Percentiles rank a stretch among this genome's conserved stretches.
Conservation (phyloP, 2,329 filamentous ascomycete genomes). For the Claviceps sp. region DNA sequence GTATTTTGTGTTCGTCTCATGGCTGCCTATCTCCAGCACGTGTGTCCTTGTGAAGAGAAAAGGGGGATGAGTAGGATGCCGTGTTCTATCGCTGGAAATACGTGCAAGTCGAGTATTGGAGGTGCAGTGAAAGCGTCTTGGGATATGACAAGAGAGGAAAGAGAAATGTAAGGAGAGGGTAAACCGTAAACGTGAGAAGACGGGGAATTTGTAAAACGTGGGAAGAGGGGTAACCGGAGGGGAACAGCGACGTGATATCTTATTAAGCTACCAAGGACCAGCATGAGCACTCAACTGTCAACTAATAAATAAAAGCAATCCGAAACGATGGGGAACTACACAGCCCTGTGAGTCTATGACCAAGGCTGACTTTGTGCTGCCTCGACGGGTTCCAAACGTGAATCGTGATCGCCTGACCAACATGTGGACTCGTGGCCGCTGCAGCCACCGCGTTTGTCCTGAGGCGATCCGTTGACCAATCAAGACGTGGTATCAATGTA, state of each 20-base stretch:
- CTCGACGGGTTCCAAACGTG: too few relatives aligned
- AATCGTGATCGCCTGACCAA: too few relatives aligned
- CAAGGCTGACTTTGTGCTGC: too few relatives aligned
- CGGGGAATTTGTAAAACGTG: background rate
- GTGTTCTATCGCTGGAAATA: too few relatives aligned
- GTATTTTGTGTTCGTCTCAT: conserved; percentile 10
- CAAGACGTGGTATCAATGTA: background rate
- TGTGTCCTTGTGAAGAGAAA: too few relatives aligned
- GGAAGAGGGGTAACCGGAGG: background rate
- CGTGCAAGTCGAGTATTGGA: too few relatives aligned
- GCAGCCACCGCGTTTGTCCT: background rate
- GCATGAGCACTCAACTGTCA: too few relatives aligned
- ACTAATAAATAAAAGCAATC: too few relatives aligned
- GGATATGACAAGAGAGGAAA: background rate
- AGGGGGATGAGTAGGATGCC: too few relatives aligned
- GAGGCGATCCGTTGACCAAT: background rate
- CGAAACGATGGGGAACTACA: too few relatives aligned
- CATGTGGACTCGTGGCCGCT: background rate
- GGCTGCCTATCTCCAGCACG: background rate
- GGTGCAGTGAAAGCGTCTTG: too few relatives aligned
- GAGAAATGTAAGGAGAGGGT: background rate
- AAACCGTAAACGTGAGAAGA: background rate
- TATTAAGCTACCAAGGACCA: background rate
- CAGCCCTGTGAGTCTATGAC: background rate
- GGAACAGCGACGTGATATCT: background rate